A percentile compares a stretch with the other conserved stretches of the same genome.
These are phyloP conservation scores for Pleomassaria siparia DNA, from an alignment of 2,329 filamentous ascomycete species.

Conservation along the genomic window DNA sequence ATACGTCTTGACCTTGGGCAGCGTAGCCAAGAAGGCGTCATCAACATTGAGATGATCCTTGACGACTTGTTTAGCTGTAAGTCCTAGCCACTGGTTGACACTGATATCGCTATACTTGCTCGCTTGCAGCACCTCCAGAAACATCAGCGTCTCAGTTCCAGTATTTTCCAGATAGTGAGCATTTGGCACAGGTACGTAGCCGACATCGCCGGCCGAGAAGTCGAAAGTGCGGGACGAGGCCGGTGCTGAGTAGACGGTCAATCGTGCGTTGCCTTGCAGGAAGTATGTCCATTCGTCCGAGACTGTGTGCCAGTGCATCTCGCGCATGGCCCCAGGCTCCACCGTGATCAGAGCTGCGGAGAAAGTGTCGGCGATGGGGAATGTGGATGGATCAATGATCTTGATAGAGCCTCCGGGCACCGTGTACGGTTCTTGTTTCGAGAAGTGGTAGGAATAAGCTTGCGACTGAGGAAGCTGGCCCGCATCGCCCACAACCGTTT, in stretches of 20 bases:
- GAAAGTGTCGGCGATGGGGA: constrained; percentile 59
- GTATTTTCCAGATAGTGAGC: constrained; percentile 66
- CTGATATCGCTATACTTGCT: constrained; percentile 56
- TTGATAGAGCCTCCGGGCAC: constrained; percentile 62
- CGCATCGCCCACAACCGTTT: constrained; percentile 49
- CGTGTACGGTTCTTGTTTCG: constrained; percentile 51
- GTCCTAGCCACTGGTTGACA: constrained; percentile 60
- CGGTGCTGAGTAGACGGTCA: constrained; percentile 59
- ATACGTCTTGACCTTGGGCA: constrained; percentile 44
- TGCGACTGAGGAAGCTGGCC: constrained; percentile 31
- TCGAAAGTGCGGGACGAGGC: constrained; percentile 57
- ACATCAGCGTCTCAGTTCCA: constrained; percentile 58
- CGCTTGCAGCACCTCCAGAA: constrained; percentile 62
- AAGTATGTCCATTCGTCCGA: constrained; percentile 66
- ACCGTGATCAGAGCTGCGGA: constrained; percentile 60
- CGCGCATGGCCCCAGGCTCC: constrained; percentile 64
- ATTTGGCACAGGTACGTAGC: constrained; percentile 58
- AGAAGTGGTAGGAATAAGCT: constrained; percentile 48
- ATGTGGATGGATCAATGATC: constrained; percentile 59
- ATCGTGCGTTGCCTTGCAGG: constrained; percentile 56
- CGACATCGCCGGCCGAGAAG: constrained; percentile 61
- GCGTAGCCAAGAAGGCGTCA: constrained; percentile 25
- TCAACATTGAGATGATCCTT: constrained; percentile 32
- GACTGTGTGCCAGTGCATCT: constrained; percentile 65
- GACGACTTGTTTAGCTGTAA: constrained; percentile 48